Percentiles rank a stretch among this genome's conserved stretches.
Evolutionary conservation across 192 early-diverging fungal species (phyloP).

Genomic region (Gigaspora rosea): DNA sequence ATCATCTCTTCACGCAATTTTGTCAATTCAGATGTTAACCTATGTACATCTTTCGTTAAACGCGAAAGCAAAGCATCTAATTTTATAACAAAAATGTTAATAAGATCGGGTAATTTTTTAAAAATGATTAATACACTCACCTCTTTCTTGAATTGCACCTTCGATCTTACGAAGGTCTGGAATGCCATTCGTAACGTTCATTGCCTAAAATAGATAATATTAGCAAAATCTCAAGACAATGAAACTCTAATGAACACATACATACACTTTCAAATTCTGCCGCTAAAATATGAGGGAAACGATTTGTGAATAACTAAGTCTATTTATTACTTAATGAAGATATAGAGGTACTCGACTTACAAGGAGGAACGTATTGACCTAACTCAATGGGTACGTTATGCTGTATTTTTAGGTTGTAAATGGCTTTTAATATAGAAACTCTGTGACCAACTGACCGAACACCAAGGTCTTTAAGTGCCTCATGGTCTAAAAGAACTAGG

Average conservation of each 20-base stretch:
- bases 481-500: constrained; percentile 87
- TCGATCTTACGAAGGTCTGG: constrained; percentile 52
- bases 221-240: not conserved
- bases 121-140: constrained; percentile 24
- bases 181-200: constrained; percentile 46
- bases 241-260: constrained; percentile 8
- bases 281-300: constrained; percentile 35
- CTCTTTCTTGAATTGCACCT: constrained; percentile 49
- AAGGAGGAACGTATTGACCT: constrained; percentile 85
- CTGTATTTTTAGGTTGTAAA: constrained; percentile 81
- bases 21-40: constrained; percentile 43
- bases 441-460: constrained; percentile 85
- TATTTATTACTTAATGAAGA: not conserved
- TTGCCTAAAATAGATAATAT: constrained; percentile 37
- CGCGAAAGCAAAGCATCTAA: constrained; percentile 36
- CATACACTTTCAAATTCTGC: constrained; percentile 60
- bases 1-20: constrained; percentile 47
- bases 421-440: constrained; percentile 84
- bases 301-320: not conserved
- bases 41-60: constrained; percentile 45
- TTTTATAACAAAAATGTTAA: constrained; percentile 4
- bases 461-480: constrained; percentile 84
- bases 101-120: not conserved
- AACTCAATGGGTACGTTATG: constrained; percentile 78
- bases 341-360: constrained; percentile 38